Percentiles rank a stretch among this genome's conserved stretches.
Evolutionary conservation across 306 rosid species (phyloP).

Genomic region (Quercus alba): DNA sequence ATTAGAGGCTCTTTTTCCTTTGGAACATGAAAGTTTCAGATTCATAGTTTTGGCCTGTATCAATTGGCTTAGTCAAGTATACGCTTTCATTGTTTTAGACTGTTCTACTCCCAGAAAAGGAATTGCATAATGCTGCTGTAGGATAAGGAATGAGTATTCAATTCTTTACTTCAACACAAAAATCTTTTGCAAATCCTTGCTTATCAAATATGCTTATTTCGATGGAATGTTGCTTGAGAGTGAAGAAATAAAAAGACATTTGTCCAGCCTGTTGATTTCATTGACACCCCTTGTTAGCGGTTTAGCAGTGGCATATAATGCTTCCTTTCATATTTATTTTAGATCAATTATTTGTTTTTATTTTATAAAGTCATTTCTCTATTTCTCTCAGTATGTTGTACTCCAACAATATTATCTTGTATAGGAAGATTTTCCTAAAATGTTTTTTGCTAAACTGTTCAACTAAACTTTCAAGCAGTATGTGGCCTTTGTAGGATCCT

Average conservation of each 20-base stretch:
- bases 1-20: background rate
- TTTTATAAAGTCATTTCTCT: background rate
- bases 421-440: background rate
- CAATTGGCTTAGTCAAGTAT: background rate
- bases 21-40: background rate
- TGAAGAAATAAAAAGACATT: background rate
- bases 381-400: slow-evolving; percentile 3
- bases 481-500: slow-evolving; percentile 36
- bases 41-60: background rate
- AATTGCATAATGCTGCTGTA: background rate
- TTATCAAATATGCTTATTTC: background rate
- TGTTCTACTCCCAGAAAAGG: background rate
- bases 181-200: background rate
- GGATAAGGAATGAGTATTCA: background rate
- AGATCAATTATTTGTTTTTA: slow-evolving; percentile 4
- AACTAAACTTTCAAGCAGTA: slow-evolving; percentile 23
- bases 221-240: background rate
- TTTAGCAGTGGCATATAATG: background rate
- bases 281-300: background rate
- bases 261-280: background rate
- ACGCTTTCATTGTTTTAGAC: background rate
- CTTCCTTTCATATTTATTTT: slow-evolving; percentile 7
- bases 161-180: background rate
- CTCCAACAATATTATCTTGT: background rate
- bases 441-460: background rate